Conservation (phyloP, 2,329 filamentous ascomycete genomes). For the Fusarium succisae region DNA sequence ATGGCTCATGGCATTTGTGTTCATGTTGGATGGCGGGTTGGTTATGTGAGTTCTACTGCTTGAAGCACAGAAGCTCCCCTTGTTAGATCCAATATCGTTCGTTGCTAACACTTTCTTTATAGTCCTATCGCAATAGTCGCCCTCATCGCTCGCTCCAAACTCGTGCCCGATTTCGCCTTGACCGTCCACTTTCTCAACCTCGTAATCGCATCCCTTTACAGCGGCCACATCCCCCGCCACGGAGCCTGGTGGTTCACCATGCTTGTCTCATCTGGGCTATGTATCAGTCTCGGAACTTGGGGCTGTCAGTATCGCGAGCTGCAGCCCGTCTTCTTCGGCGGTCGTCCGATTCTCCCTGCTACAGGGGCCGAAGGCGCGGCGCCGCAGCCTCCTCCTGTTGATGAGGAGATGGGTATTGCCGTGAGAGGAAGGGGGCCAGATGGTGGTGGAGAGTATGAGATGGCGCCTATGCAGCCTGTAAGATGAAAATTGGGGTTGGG, state of each 20-base stretch:
- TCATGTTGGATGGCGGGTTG: constrained; percentile 64
- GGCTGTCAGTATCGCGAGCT: constrained; percentile 91
- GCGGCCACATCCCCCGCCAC: constrained; percentile 77
- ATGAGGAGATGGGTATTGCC: constrained; percentile 62
- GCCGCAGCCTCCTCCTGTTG: constrained; percentile 42
- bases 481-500: constrained; percentile 28
- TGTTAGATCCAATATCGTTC: neutral
- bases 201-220: constrained; percentile 80
- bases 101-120: constrained; percentile 11
- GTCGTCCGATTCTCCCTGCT: constrained; percentile 54
- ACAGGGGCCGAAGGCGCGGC: constrained; percentile 25
- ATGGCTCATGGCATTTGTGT: constrained; percentile 67
- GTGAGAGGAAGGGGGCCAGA: constrained; percentile 64
- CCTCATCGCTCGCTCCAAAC: constrained; percentile 87
- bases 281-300: constrained; percentile 79
- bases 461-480: constrained; percentile 56
- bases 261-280: constrained; percentile 55
- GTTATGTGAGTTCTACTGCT: constrained; percentile 54
- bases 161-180: constrained; percentile 92
- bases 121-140: constrained; percentile 87
- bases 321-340: constrained; percentile 86
- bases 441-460: constrained; percentile 71
- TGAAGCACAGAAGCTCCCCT: neutral
- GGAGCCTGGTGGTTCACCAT: constrained; percentile 85
- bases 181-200: constrained; percentile 89